Base-by-base conservation (phyloP, 1,139 yeast genomes). In the Candida neerlandica region DNA sequence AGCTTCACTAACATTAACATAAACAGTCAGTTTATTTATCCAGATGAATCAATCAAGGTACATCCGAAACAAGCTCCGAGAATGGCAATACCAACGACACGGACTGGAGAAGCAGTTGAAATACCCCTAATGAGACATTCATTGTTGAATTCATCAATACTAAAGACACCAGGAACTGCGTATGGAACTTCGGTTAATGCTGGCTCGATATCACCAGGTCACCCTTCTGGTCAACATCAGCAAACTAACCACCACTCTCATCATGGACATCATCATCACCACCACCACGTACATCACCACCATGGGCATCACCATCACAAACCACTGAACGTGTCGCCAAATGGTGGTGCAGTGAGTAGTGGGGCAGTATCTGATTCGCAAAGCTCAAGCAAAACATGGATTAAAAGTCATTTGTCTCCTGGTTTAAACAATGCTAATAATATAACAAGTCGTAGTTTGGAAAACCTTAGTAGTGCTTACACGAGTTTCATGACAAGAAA, bases 81-180 rank as follows among this genome's bases (percentile, higher is more conserved):
- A 58, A 82, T 89, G 85, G 89, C 96, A 0, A 89, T 89, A 38
- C 94, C 96, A 0, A 88, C 96, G 0, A 86, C 95, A 0, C 69
- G 91, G 51, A 80, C 82, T 32, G 96, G 96, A 2, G 95, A 85
- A 58, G 80, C 94, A 0, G 81, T 88, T 5, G 95, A 88, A 60
- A 87, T 88, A 19, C 86, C 89, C 1, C 77, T 81, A 1, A 62
- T 73, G 14, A 65, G 68, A 53, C 67, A 63, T 30, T 60, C 67
- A 5, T 61, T 56, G 59, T 58, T 58, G 14, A 51, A 45, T 40
- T 45, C 53, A 10, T 50, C 43, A 39, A 44, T 48, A 1, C 29
- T 46, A 4, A 48, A 52, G 23, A 44, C 48, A 14, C 45, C 48
- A 14, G 45, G 29, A 11, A 35, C 37, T 18, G 42, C 19, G 10